A percentile compares a stretch with the other conserved stretches of the same genome.
These are phyloP conservation scores for Scolecobasidium constrictum DNA, from an alignment of 2,329 filamentous ascomycete species.

Conservation along the genomic window DNA sequence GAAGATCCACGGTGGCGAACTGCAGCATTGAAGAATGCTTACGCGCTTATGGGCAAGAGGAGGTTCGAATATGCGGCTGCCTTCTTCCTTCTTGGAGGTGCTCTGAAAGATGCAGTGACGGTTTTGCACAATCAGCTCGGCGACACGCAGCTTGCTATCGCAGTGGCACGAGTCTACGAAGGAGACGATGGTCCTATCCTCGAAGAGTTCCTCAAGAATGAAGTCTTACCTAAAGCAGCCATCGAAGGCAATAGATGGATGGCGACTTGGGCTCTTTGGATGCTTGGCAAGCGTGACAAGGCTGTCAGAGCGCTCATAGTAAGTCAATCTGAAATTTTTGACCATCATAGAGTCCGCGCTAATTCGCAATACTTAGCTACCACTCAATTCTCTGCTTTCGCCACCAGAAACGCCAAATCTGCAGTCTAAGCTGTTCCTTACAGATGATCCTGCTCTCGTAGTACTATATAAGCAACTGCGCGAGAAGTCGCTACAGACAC, in stretches of 20 bases:
- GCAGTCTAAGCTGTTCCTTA: conserved; percentile 68
- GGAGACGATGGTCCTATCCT: conserved; percentile 71
- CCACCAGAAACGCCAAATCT: conserved; percentile 58
- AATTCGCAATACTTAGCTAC: conserved; percentile 52
- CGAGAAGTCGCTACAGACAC: conserved; percentile 68
- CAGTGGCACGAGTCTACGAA: conserved; percentile 78
- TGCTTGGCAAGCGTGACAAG: conserved; percentile 71
- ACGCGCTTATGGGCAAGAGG: conserved; percentile 82
- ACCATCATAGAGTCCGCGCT: not conserved
- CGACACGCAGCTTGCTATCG: conserved; percentile 82
- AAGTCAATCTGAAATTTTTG: conserved; percentile 24
- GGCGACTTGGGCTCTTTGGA: conserved; percentile 92
- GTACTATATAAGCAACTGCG: conserved; percentile 80
- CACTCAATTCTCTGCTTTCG: conserved; percentile 63
- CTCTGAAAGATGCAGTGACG: conserved; percentile 72
- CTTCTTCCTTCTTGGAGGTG: conserved; percentile 86
- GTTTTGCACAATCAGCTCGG: conserved; percentile 79
- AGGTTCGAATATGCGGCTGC: conserved; percentile 91
- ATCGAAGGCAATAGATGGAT: conserved; percentile 85
- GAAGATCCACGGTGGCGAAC: conserved; percentile 77
- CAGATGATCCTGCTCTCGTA: conserved; percentile 82
- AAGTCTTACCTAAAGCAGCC: conserved; percentile 65
- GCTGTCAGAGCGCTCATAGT: conserved; percentile 76
- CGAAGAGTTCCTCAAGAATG: conserved; percentile 63
- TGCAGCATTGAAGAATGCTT: conserved; percentile 88